Base-by-base conservation (phyloP, 148 eudicot species). In the Spergularia marina region DNA sequence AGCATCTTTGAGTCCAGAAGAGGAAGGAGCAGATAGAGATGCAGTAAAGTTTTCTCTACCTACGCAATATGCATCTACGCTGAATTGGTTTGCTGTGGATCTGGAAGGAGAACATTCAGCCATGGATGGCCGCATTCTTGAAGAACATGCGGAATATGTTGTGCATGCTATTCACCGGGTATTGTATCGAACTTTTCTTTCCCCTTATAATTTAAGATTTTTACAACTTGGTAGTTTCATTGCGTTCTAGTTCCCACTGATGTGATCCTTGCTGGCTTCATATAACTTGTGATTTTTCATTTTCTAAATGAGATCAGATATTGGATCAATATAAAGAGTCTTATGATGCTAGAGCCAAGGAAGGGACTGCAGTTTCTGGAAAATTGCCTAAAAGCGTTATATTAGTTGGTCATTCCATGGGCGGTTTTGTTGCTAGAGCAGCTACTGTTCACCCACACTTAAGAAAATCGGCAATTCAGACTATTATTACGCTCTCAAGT, bases 361-460 rank as follows among this genome's bases (percentile, higher is more conserved):
- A 89, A 82, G 96, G 94, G 75, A 87, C 88, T 79, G 87, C 91
- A 25, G 66, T 74, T 17, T 85, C 92, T 72, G 82, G 86, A 54
- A 79, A 78, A 67, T 80, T 85, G 62, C 96, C 99, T 6, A 86
- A 34, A 80, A 95, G 87, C 83, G 99, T 95, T 62, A 83, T 95
- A 82, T 73, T 95, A 82, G 92, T 95, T 80, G 99, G 99, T 82
- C 99, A 95, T 83, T 95, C 99, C 74, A 89, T 92, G 96, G 99
- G 99, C 69, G 99, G 99, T 78, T 95, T 95, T 90, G 96, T 95
- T 77, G 99, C 97, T 68, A 92, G 99, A 89, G 99, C 97, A 75
- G 96, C 96, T 56, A 62, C 81, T 63, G 84, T 95, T 71, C 94
- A 92, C 72, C 94, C 96, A 72, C 78, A 88, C 77, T 75, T 95